Conservation (phyloP, 257 asterid genomes). For the Cynanchum wilfordii region DNA sequence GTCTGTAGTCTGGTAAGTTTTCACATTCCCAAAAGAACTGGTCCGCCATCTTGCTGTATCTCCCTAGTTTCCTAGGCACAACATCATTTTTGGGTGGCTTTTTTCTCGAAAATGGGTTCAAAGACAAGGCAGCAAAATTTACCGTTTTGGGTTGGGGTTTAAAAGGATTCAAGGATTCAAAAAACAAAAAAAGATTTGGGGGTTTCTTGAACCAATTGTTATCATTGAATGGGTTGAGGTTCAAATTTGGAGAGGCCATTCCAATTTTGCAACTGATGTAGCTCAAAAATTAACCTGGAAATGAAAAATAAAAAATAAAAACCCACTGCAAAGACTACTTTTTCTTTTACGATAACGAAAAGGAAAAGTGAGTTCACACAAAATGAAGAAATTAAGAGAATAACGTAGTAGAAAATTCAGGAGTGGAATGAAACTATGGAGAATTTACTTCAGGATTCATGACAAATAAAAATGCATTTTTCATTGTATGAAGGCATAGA, state of each 20-base stretch:
- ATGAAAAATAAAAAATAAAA: too few species aligned
- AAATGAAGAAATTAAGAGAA: too few species aligned
- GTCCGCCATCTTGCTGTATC: conserved; percentile 57
- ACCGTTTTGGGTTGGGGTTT: conserved; percentile 43
- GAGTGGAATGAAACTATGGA: background rate
- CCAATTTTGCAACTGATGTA: background rate
- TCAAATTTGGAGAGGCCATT: conserved; percentile 71
- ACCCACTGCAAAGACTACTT: background rate
- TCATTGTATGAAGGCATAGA: background rate
- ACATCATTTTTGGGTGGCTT: conserved; percentile 24
- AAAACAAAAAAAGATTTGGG: conserved; percentile 32
- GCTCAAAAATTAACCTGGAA: background rate
- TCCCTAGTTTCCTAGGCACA: conserved; percentile 45
- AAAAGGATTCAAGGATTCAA: conserved; percentile 33
- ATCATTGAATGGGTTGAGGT: conserved; percentile 67
- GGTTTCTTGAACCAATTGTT: conserved; percentile 76
- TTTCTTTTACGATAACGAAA: background rate
- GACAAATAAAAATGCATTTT: background rate
- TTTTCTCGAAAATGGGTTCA: conserved; percentile 45
- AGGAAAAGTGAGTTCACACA: too few species aligned
- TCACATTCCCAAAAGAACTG: conserved; percentile 88
- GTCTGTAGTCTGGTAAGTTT: conserved; percentile 70
- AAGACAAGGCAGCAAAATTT: conserved; percentile 67
- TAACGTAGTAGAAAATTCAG: background rate
- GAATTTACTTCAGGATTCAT: background rate